Conservation (phyloP, 108 stramenopile genomes). For the Epithemia pelagica region DNA sequence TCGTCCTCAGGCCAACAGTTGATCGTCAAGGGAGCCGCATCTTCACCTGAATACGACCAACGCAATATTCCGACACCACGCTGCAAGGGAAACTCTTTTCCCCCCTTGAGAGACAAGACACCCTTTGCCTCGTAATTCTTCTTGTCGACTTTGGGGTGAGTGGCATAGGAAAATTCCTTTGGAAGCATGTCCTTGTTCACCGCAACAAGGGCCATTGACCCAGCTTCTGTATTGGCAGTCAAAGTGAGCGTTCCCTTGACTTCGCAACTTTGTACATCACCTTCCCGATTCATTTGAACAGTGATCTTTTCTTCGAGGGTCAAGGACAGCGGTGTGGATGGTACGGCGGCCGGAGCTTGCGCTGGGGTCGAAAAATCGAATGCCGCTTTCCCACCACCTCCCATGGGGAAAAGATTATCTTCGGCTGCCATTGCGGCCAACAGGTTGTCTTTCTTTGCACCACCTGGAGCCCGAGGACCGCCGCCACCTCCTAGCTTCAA, state of each 20-base stretch:
- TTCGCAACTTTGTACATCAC: conserved; percentile 85
- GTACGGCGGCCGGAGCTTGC: conserved; percentile 43
- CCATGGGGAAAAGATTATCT: conserved; percentile 72
- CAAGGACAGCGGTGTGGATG: conserved; percentile 85
- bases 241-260: conserved; percentile 95
- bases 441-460: conserved; percentile 78
- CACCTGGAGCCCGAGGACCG: conserved; percentile 17
- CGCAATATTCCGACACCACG: conserved; percentile 91
- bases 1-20: conserved; percentile 99
- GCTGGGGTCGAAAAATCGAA: conserved; percentile 48
- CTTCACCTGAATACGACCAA: conserved; percentile 84
- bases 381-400: conserved; percentile 30
- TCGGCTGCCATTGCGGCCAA: conserved; percentile 94
- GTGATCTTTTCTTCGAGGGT: conserved; percentile 88
- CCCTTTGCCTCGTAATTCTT: conserved; percentile 80
- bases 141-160: conserved; percentile 98
- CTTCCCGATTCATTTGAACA: conserved; percentile 89
- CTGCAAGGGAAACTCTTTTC: conserved; percentile 90
- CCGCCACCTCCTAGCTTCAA: conserved; percentile 87
- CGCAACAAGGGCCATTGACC: conserved; percentile 68
- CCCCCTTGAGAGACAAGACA: conserved; percentile 87
- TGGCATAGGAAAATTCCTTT: conserved; percentile 80
- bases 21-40: conserved; percentile 91
- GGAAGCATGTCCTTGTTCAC: conserved; percentile 77
- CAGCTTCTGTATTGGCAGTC: conserved; percentile 94